Base-by-base conservation (phyloP, 306 rosid genomes). In the Prunus armeniaca region DNA sequence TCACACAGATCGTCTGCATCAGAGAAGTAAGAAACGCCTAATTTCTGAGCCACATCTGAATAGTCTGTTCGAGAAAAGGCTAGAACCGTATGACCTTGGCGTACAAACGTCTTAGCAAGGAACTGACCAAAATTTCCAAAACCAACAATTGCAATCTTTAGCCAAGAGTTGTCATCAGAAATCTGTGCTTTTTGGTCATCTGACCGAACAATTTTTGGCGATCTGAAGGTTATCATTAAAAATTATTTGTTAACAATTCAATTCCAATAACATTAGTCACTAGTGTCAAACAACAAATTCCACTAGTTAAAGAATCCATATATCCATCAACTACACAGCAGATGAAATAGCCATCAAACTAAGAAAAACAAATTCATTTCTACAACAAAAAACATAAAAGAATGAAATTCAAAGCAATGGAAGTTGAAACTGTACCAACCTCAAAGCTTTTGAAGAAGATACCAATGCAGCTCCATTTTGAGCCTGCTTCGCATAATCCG, bases 61-160 rank as follows among this genome's bases (percentile, higher is more conserved):
- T 93, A 87, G 79, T 93, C 91, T 4, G 96, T 49, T 50, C 97
- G 84, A 61, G 98, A 93, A 86, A 88, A 88, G 28, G 93, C 98
- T 32, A 93, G 74, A 32, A 91, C 93, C 8, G 69, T 77, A 83
- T 93, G 97, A 20, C 98, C 98, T 60, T 86, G 98, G 9, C 76
- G 78, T 5, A 78, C 84, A 17, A 93, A 49, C 18, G 91, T 72
- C 83, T 91, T 88, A 3, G 96, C 96, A 69, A 91, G 91, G 73
- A 93, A 93, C 81, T 93, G 97, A n/a, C 98, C 97, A 4, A 87
- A 93, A 81, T 93, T 93, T 14, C 98, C 98, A 72, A 93, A 93
- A 52, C 98, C 98, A 74, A 93, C 61, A 1, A 93, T 67, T 28
- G 91, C 97, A 64, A 93, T 82, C 81, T 88, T 89, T 64, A 93